Evolutionary conservation across 192 early-diverging fungal species (phyloP).

Genomic region (Backusella tarrabulga): DNA sequence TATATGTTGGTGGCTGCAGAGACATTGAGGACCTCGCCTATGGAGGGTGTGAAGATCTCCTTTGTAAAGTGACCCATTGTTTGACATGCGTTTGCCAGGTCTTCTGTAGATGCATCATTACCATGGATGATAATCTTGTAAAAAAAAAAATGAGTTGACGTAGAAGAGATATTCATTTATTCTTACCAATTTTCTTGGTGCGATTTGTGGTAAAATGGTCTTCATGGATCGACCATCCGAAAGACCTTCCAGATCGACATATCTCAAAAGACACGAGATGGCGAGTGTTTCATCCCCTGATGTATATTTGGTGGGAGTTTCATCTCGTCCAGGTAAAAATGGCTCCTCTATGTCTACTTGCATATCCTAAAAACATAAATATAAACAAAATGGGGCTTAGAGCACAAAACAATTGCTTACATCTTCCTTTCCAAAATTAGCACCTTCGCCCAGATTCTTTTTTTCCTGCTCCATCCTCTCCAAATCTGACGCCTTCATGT

Average conservation of each 20-base stretch:
- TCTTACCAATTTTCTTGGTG: slow-evolving; percentile 76
- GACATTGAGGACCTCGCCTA: slow-evolving; percentile 87
- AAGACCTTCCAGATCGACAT: slow-evolving; percentile 92
- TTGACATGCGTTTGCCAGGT: slow-evolving; percentile 61
- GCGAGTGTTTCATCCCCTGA: slow-evolving; percentile 52
- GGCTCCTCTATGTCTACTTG: slow-evolving; percentile 38
- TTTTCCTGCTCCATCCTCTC: slow-evolving; percentile 62
- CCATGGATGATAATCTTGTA: slow-evolving; percentile 84
- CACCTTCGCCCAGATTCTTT: slow-evolving; percentile 22
- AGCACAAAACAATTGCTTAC: slow-evolving; percentile 1
- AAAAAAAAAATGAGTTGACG: background rate
- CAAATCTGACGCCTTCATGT: slow-evolving; percentile 29
- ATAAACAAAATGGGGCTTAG: slow-evolving; percentile 28
- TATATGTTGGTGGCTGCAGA: slow-evolving; percentile 87
- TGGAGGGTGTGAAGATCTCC: slow-evolving; percentile 78
- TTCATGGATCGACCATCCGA: slow-evolving; percentile 83
- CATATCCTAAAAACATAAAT: slow-evolving; percentile 20
- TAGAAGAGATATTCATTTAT: background rate
- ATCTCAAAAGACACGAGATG: slow-evolving; percentile 73
- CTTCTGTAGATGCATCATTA: slow-evolving; percentile 62
- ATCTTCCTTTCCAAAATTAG: slow-evolving; percentile 28
- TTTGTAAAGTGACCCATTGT: slow-evolving; percentile 70
- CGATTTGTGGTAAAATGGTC: slow-evolving; percentile 81
- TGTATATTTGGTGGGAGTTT: slow-evolving; percentile 81
- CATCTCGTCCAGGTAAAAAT: slow-evolving; percentile 58